These are phyloP conservation scores for Cytauxzoon felis DNA, from an alignment of 169 alveolate genomes.

Conservation along the genomic window DNA sequence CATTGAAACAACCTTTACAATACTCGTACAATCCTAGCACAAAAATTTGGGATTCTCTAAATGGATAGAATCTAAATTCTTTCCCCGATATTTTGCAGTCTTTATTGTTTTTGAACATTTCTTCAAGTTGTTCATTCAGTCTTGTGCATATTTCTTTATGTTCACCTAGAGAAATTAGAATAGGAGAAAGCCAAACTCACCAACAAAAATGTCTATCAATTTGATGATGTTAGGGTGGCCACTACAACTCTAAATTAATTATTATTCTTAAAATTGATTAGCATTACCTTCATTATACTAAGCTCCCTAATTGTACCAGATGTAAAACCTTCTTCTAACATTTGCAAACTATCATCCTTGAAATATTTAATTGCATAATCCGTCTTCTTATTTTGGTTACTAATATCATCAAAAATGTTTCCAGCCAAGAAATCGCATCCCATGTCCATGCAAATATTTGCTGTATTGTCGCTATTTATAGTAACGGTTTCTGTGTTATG, in stretches of 20 bases:
- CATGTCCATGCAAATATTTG: slow-evolving; percentile 1
- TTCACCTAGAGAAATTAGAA: slow-evolving; percentile 8
- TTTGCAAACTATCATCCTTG: slow-evolving; percentile 79
- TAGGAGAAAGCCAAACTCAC: slow-evolving; percentile 5
- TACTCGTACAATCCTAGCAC: slow-evolving; percentile 81
- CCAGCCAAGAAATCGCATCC: neutral
- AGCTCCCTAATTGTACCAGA: slow-evolving; percentile 84
- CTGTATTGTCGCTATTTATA: slow-evolving; percentile 7
- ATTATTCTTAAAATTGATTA: too few relatives aligned
- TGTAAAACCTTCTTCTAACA: slow-evolving; percentile 83
- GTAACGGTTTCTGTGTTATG: slow-evolving; percentile 40
- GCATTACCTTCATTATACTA: slow-evolving; percentile 72
- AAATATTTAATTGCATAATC: slow-evolving; percentile 81
- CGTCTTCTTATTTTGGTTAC: neutral
- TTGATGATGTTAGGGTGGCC: slow-evolving; percentile 73
- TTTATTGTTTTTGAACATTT: slow-evolving; percentile 7
- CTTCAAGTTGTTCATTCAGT: slow-evolving; percentile 41
- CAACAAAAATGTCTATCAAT: slow-evolving; percentile 71
- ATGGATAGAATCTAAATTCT: slow-evolving; percentile 51
- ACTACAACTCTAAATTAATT: slow-evolving; percentile 50
- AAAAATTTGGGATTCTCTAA: slow-evolving; percentile 64
- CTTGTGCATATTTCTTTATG: slow-evolving; percentile 30
- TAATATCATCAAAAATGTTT: neutral
- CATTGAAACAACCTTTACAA: slow-evolving; percentile 72
- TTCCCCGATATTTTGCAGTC: slow-evolving; percentile 6